Conservation (phyloP, 805 yeast species). For the Crinitomyces ghanaensis region DNA sequence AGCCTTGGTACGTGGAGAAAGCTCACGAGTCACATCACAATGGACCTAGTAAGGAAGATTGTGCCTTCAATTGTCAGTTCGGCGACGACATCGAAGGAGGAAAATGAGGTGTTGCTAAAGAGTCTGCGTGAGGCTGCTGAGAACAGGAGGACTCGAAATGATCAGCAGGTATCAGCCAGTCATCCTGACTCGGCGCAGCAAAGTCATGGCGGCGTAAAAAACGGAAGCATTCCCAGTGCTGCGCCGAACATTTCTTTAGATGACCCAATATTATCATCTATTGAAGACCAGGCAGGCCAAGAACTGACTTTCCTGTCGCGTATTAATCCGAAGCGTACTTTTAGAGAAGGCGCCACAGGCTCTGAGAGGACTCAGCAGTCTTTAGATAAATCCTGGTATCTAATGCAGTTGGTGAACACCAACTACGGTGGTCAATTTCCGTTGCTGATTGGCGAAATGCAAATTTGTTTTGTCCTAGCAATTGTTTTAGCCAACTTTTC, state of each 20-base stretch:
- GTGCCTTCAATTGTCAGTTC: conserved; percentile 29
- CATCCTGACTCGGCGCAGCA: not conserved
- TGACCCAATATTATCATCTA: conserved; percentile 25
- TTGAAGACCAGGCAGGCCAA: conserved; percentile 25
- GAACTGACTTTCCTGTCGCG: conserved; percentile 34
- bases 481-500: conserved; percentile 51
- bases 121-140: conserved; percentile 27
- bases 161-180: not conserved
- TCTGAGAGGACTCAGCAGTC: conserved; percentile 39
- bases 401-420: conserved; percentile 27
- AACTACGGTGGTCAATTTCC: conserved; percentile 24
- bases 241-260: too few relatives aligned
- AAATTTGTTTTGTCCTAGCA: conserved; percentile 38
- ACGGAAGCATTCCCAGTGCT: conserved; percentile 14
- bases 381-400: conserved; percentile 52
- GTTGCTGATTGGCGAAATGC: conserved; percentile 40
- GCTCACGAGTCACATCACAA: conserved; percentile 18
- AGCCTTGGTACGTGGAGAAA: conserved; percentile 25
- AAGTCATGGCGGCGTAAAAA: not conserved
- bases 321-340: conserved; percentile 32
- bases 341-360: conserved; percentile 28
- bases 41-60: conserved; percentile 21
- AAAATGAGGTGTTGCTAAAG: conserved; percentile 31
- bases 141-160: conserved; percentile 15
- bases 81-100: conserved; percentile 41